These are phyloP conservation scores for Breviolum minutum DNA, from an alignment of 73 alveolate species.

Conservation along the genomic window DNA sequence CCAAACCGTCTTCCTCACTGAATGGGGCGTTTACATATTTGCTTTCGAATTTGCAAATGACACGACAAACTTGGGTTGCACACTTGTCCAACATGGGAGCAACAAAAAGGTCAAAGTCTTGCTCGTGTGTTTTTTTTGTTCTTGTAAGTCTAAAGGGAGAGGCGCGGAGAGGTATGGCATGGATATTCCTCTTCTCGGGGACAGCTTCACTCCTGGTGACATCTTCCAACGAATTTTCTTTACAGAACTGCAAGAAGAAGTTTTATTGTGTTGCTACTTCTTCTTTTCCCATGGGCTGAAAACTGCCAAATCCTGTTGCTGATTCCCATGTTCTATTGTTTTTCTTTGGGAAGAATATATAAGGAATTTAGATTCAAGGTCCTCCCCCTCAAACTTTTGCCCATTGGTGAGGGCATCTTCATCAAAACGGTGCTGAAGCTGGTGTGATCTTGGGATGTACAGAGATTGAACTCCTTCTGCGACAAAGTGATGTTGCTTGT, in stretches of 20 bases:
- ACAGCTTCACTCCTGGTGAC: not conserved
- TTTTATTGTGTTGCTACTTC: not conserved
- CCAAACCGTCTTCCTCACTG: too few relatives aligned
- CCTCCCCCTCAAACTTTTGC: not conserved
- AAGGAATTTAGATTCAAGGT: too few relatives aligned
- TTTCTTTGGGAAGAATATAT: too few relatives aligned
- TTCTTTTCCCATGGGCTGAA: not conserved
- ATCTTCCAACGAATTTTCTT: not conserved
- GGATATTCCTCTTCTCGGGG: not conserved
- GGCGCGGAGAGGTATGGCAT: not conserved
- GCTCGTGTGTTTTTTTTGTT: not conserved
- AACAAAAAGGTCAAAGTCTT: too few relatives aligned
- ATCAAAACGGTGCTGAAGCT: not conserved
- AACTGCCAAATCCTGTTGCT: not conserved
- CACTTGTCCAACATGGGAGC: not conserved
- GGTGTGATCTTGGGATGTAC: conserved; percentile 89
- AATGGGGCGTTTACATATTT: too few relatives aligned
- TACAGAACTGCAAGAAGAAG: not conserved
- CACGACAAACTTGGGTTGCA: not conserved
- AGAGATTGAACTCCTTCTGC: conserved; percentile 83
- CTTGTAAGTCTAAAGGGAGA: not conserved
- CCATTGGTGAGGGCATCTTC: not conserved
- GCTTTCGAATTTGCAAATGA: too few relatives aligned
- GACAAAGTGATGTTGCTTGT: conserved; percentile 38
- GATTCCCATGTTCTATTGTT: not conserved